Percentiles rank a stretch among this genome's conserved stretches.
Evolutionary conservation across 495 filamentous ascomycete genomes (phyloP).

Genomic region (Talaromyces liani): DNA sequence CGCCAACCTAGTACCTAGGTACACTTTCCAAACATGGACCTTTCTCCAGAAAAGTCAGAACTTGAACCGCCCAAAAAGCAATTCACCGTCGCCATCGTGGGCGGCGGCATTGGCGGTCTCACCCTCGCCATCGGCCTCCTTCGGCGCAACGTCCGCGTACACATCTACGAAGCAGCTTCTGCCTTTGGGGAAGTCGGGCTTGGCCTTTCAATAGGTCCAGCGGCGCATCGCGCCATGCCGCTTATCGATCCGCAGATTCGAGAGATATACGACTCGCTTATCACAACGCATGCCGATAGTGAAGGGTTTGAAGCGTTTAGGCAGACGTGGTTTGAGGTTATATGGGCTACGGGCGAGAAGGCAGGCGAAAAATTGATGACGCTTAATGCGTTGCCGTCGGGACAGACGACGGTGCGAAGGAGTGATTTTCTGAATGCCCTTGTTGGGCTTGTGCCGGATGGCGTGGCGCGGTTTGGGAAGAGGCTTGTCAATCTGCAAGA

Average conservation of each 20-base stretch:
- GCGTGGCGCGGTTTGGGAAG: not conserved
- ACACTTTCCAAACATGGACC: not conserved
- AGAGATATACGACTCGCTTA: constrained; percentile 24
- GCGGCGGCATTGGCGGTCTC: constrained; percentile 54
- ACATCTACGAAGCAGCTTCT: constrained; percentile 48
- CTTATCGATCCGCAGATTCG: constrained; percentile 37
- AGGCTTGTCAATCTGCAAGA: not conserved
- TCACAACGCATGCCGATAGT: constrained; percentile 15
- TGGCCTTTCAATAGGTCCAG: constrained; percentile 52
- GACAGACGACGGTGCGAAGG: not conserved
- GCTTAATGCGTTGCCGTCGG: not conserved
- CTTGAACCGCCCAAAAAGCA: constrained; percentile 10
- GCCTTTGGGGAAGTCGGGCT: constrained; percentile 51
- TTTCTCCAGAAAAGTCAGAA: not conserved
- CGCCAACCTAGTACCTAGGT: not conserved
- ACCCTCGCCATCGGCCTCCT: constrained; percentile 47
- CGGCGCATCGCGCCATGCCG: constrained; percentile 47
- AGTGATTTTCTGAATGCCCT: not conserved
- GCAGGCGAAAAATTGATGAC: not conserved
- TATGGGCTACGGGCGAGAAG: not conserved
- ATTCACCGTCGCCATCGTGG: constrained; percentile 48
- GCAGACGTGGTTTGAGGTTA: not conserved
- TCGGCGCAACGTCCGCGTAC: constrained; percentile 38
- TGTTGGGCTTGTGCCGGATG: not conserved
- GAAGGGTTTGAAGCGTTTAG: not conserved